Percentiles rank a stretch among this genome's conserved stretches.
Conservation (phyloP, 23 red algal species). For the Cyanidiococcus yangmingshanensis region DNA sequence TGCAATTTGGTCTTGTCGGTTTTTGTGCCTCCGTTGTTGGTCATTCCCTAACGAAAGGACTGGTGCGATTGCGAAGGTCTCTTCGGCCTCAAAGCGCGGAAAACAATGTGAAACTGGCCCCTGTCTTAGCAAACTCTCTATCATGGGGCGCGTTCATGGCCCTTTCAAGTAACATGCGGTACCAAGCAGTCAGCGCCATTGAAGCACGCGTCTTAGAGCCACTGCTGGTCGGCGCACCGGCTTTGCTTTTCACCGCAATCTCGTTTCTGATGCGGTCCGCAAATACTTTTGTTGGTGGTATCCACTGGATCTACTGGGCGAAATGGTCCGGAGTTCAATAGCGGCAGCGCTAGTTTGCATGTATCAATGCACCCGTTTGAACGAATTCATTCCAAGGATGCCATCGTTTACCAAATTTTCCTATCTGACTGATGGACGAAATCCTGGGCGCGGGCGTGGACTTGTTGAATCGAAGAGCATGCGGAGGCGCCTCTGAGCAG, state of each 20-base stretch:
- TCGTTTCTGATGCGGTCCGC: slow-evolving; percentile 46
- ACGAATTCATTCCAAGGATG: no score
- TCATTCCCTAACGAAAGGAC: slow-evolving; percentile 56
- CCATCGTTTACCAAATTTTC: no score
- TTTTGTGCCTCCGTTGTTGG: slow-evolving; percentile 71
- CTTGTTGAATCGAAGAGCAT: no score
- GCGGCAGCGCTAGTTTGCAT: no score
- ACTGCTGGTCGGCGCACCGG: slow-evolving; percentile 25
- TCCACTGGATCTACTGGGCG: slow-evolving; percentile 77
- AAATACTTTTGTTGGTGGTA: slow-evolving; percentile 74
- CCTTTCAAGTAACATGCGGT: slow-evolving; percentile 52
- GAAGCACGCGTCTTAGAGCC: slow-evolving; percentile 53
- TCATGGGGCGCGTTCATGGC: slow-evolving; percentile 74
- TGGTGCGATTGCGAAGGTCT: slow-evolving; percentile 34
- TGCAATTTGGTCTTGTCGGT: slow-evolving; percentile 76
- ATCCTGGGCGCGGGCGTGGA: no score
- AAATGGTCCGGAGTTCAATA: slow-evolving; percentile 59
- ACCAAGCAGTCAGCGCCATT: slow-evolving; percentile 51
- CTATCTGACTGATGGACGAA: no score
- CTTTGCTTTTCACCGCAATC: slow-evolving; percentile 23
- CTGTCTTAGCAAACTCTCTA: slow-evolving; percentile 48
- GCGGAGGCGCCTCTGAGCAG: no score
- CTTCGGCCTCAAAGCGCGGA: not conserved
- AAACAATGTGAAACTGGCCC: slow-evolving; percentile 43
- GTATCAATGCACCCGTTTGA: no score